Evolutionary conservation across 2,329 filamentous ascomycete species (phyloP).

Genomic region (Nannizzia gypsea): DNA sequence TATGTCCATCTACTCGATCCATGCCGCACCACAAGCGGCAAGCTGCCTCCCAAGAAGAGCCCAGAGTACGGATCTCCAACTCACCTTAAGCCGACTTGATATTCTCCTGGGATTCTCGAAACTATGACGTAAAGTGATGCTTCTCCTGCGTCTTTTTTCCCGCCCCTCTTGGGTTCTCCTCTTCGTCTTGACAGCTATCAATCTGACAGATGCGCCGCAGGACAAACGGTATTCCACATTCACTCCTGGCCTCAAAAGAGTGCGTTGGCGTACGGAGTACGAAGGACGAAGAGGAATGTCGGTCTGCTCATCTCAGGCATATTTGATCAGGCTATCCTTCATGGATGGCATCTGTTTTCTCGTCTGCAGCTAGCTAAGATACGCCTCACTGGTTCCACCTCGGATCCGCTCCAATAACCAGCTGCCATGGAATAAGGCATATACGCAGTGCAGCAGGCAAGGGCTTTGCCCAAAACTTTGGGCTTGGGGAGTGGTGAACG

Average conservation of each 20-base stretch:
- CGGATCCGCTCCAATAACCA: not conserved
- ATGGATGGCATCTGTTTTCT: not conserved
- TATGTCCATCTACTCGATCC: not conserved
- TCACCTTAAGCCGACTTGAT: not conserved
- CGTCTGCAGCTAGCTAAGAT: not conserved
- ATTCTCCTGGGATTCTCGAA: not conserved
- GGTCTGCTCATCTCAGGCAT: not conserved
- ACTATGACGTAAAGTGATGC: not conserved
- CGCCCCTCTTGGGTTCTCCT: not conserved
- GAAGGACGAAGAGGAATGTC: not conserved
- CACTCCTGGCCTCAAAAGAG: not conserved
- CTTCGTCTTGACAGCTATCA: not conserved
- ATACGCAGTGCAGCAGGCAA: slow-evolving; percentile 1
- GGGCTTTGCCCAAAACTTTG: not conserved
- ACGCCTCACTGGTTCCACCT: not conserved
- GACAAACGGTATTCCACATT: not conserved
- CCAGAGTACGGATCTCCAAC: not conserved
- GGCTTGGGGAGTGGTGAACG: not conserved
- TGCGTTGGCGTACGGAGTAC: not conserved
- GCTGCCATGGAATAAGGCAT: slow-evolving; percentile 2
- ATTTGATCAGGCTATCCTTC: not conserved
- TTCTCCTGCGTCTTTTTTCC: not conserved
- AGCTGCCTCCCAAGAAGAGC: not conserved
- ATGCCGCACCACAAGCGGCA: not conserved
- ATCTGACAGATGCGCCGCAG: not conserved